Base-by-base conservation (phyloP, 2,329 filamentous ascomycete genomes). In the Podosphaera xanthii region DNA sequence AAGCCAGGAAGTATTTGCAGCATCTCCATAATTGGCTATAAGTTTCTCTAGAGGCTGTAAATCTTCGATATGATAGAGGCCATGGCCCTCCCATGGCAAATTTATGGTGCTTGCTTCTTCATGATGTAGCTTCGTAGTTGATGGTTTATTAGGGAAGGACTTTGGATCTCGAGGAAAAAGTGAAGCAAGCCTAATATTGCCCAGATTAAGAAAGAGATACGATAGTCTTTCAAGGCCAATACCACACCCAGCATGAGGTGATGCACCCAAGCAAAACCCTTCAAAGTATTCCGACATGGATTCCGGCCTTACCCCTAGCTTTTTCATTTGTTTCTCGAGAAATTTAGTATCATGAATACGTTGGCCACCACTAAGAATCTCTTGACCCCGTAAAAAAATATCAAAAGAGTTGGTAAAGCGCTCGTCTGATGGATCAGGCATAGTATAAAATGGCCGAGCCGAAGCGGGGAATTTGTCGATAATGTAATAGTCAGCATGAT, bases 1-100 rank as follows among this genome's bases (percentile, higher is more conserved):
- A 6, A 92, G 79, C 88, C 89, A 96, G 0, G 88, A 92, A 0
- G 90, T 96, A 67, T 94, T 94, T 56, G 88, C 89, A 1, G 90
- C 88, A 70, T 96, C 90, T 62, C 90, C 90, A 65, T 96, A 96
- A 71, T 96, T 96, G 68, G 88, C 88, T 69, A 96, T 89, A 49
- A 96, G 81, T 68, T 94, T 85, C 69, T 90, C 87, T 4, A 96
- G 70, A 0, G 87, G 77, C 58, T 89, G 89, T 59, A 85, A 44
- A 35, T 33, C 14, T 46, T 48, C 57, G 9, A 33, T 46, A 8
- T 35, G 30, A 49, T 46, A 34, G 10, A 46, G 22, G 9, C 62
- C 71, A 66, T 64, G 70, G 67, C 60, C 72, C 68, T 71, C 74
- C 82, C 82, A 86, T 38, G 78, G 74, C 61, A 85, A 77, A 66